Percentiles rank a stretch among this genome's conserved stretches.
These are phyloP conservation scores for Paracoccidioides lutzii DNA, from an alignment of 2,329 filamentous ascomycete genomes.

Conservation along the genomic window DNA sequence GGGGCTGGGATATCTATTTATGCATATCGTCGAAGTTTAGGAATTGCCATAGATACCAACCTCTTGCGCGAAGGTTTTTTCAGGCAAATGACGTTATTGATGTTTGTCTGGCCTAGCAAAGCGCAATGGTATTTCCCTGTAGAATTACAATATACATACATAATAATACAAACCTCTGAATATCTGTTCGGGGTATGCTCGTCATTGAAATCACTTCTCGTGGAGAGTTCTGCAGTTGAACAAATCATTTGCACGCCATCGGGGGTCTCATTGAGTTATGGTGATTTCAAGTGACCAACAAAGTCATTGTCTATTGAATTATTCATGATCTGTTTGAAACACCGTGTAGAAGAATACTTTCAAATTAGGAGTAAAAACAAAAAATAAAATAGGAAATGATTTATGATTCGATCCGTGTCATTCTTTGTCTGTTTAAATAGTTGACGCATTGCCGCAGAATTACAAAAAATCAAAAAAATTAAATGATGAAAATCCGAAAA, in stretches of 20 bases:
- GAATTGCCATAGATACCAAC: not conserved
- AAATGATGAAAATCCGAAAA: not conserved
- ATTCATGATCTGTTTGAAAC: too few species aligned
- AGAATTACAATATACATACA: not conserved
- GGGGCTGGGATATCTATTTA: not conserved
- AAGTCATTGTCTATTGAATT: too few species aligned
- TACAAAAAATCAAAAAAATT: not conserved
- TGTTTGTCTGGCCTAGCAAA: not conserved
- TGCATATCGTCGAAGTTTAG: not conserved
- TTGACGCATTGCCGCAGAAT: too few species aligned
- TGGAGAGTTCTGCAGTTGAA: not conserved
- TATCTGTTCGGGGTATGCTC: not conserved
- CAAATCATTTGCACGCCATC: not conserved
- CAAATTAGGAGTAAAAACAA: not conserved
- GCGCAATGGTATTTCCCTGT: not conserved
- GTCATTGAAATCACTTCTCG: not conserved
- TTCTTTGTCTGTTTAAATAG: too few species aligned
- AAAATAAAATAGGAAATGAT: not conserved
- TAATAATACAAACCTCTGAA: not conserved
- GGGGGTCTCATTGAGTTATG: too few species aligned
- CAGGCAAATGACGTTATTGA: not conserved
- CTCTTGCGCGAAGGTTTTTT: not conserved
- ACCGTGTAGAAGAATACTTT: too few species aligned
- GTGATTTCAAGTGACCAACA: too few species aligned
- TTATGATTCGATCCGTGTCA: not conserved